These are phyloP conservation scores for Chloranthus sessilifolius DNA, from an alignment of 164 flowering plant genomes.

Conservation along the genomic window DNA sequence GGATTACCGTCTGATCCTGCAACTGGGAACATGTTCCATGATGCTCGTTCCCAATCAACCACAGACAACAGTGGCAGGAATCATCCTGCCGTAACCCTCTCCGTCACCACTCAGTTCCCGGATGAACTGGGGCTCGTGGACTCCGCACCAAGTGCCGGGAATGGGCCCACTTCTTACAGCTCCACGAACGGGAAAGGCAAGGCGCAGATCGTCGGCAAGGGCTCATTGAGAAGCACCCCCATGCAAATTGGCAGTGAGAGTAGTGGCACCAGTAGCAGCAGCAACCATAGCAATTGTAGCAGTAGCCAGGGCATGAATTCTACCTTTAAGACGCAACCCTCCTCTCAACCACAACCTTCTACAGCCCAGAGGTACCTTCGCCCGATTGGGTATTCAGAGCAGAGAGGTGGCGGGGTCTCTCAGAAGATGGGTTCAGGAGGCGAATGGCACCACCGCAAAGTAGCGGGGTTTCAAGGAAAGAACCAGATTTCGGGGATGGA, in stretches of 20 bases:
- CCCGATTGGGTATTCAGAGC: conserved; percentile 43
- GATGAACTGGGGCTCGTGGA: conserved; percentile 60
- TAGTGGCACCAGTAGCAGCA: conserved; percentile 9
- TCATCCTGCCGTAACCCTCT: conserved; percentile 27
- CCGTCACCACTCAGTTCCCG: conserved; percentile 41
- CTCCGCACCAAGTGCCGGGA: conserved; percentile 24
- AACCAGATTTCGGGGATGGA: conserved; percentile 52
- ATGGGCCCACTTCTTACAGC: conserved; percentile 15
- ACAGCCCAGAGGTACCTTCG: conserved; percentile 42
- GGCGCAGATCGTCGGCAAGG: conserved; percentile 23
- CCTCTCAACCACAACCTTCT: conserved; percentile 38
- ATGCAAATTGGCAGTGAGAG: conserved; percentile 26
- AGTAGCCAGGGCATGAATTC: conserved; percentile 20
- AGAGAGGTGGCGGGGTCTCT: conserved; percentile 40
- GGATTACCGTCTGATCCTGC: conserved; percentile 38
- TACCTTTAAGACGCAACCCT: conserved; percentile 24
- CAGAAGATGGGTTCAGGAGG: conserved; percentile 42
- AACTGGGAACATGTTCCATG: conserved; percentile 37
- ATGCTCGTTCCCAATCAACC: conserved; percentile 34
- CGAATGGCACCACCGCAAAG: conserved; percentile 65
- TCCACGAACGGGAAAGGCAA: conserved; percentile 13
- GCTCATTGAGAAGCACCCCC: conserved; percentile 23
- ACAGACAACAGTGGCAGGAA: conserved; percentile 27
- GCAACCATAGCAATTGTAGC: conserved; percentile 20
- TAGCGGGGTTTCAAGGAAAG: conserved; percentile 52